phyloP scores from a whole-genome alignment of 2,329 filamentous ascomycete species.

The Nemania sp. region DNA sequence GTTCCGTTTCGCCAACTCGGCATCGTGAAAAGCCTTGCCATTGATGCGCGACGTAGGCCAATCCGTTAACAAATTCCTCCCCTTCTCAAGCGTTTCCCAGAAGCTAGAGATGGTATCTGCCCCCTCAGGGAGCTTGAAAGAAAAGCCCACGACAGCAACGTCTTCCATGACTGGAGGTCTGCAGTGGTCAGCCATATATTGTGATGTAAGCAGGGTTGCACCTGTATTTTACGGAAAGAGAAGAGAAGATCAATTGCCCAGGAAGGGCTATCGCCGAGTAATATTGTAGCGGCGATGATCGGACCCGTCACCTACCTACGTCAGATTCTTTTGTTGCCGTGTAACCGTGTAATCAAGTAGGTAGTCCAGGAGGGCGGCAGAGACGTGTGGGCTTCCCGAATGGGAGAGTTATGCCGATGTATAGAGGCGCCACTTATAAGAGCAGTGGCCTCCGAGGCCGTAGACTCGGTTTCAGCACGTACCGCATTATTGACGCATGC shows the following conservation, averaged over 20 bases:
- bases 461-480: conserved; percentile 8
- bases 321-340: not conserved
- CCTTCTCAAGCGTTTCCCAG: conserved; percentile 42
- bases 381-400: not conserved
- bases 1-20: conserved; percentile 11
- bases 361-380: not conserved
- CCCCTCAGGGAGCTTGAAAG: conserved; percentile 46
- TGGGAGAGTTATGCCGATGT: not conserved
- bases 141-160: conserved; percentile 44
- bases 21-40: conserved; percentile 34
- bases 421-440: not conserved
- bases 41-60: conserved; percentile 42
- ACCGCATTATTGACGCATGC: not conserved
- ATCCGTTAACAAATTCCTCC: conserved; percentile 40
- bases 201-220: no score
- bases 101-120: conserved; percentile 39
- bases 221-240: not conserved
- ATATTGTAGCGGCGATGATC: not conserved
- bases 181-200: not conserved
- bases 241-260: not conserved
- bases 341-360: no score
- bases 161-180: conserved; percentile 14
- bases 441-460: not conserved
- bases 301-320: no score
- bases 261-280: not conserved